Conservation (phyloP, 2,329 filamentous ascomycete genomes). For the Biscogniauxia mediterranea region DNA sequence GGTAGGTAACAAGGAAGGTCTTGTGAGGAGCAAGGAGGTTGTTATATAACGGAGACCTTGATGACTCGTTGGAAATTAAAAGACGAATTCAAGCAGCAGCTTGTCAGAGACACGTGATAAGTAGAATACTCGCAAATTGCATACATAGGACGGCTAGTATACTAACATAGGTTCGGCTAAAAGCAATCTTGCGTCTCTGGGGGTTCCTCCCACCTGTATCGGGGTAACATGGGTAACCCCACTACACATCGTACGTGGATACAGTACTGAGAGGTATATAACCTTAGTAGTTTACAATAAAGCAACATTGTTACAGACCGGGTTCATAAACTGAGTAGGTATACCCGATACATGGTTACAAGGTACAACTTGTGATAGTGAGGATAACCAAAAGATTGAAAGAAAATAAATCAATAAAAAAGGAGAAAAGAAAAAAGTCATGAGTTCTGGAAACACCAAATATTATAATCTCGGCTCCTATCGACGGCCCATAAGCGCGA, state of each 20-base stretch:
- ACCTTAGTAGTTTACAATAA: too few relatives aligned
- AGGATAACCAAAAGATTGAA: too few relatives aligned
- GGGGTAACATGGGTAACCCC: too few relatives aligned
- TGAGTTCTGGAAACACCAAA: constrained; percentile 8
- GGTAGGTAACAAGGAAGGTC: not conserved
- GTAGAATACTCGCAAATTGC: not conserved
- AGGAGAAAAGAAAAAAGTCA: not conserved
- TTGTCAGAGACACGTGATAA: not conserved
- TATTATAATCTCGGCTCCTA: constrained; percentile 66
- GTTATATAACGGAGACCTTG: not conserved
- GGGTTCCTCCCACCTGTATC: not conserved
- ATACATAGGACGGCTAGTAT: not conserved
- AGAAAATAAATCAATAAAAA: not conserved
- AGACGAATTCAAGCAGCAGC: not conserved
- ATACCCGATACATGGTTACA: too few relatives aligned
- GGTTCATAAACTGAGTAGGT: too few relatives aligned
- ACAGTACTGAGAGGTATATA: too few relatives aligned
- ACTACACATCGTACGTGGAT: too few relatives aligned
- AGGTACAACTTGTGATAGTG: too few relatives aligned
- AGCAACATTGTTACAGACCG: too few relatives aligned
- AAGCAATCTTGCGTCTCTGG: not conserved
- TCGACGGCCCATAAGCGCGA: constrained; percentile 53
- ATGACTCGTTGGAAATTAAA: not conserved
- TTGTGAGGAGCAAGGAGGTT: not conserved
- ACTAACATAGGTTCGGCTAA: not conserved